Conservation (phyloP, 2,329 filamentous ascomycete species). For the Penicillium sp. region DNA sequence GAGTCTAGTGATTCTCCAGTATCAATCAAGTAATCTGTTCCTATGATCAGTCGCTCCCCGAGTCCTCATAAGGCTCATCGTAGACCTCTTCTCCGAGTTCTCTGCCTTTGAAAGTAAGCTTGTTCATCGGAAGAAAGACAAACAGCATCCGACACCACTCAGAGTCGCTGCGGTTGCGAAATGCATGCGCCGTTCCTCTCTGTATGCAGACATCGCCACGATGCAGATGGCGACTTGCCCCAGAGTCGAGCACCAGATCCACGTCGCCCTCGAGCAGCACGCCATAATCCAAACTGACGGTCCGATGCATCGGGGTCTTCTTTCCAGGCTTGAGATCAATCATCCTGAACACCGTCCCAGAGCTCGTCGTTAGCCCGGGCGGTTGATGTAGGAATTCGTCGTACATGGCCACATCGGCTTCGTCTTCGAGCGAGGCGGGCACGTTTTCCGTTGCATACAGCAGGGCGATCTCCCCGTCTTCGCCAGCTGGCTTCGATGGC, state of each 20-base stretch:
- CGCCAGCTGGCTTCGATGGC: slow-evolving; percentile 27
- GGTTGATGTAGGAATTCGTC: slow-evolving; percentile 34
- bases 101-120: slow-evolving; percentile 43
- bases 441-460: slow-evolving; percentile 30
- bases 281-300: slow-evolving; percentile 39
- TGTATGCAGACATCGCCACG: slow-evolving; percentile 39
- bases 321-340: slow-evolving; percentile 37
- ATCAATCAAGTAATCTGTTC: neutral
- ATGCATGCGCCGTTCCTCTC: slow-evolving; percentile 33
- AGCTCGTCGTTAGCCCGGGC: slow-evolving; percentile 31
- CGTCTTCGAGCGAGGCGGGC: slow-evolving; percentile 30
- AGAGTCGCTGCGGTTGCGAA: slow-evolving; percentile 25
- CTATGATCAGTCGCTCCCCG: neutral
- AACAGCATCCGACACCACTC: slow-evolving; percentile 34
- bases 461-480: slow-evolving; percentile 32
- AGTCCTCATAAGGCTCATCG: slow-evolving; percentile 23
- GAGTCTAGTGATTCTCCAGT: too few relatives aligned
- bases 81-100: slow-evolving; percentile 52
- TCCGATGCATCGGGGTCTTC: slow-evolving; percentile 38
- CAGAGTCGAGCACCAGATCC: slow-evolving; percentile 38
- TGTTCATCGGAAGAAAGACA: slow-evolving; percentile 32
- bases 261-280: slow-evolving; percentile 39
- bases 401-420: slow-evolving; percentile 35
- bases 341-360: slow-evolving; percentile 34
- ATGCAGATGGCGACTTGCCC: slow-evolving; percentile 30